Evolutionary conservation across 306 rosid genomes (phyloP).

Genomic region (Pachyrhizus erosus): DNA sequence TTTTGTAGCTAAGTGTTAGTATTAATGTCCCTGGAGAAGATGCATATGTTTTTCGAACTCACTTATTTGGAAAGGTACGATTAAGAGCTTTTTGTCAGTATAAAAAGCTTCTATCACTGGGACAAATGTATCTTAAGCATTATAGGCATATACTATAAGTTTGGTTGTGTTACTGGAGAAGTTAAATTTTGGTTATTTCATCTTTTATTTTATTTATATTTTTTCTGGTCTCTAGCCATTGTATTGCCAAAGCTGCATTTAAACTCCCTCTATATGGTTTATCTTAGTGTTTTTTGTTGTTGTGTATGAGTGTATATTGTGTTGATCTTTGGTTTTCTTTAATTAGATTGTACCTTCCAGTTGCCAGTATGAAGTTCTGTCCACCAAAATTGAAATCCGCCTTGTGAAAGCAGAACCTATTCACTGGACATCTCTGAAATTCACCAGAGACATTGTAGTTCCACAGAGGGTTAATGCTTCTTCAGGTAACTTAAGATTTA

Average conservation of each 20-base stretch:
- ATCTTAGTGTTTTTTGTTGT: background rate
- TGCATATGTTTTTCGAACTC: conserved; percentile 68
- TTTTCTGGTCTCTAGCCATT: background rate
- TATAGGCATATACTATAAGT: background rate
- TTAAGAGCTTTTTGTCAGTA: background rate
- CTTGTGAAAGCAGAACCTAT: conserved; percentile 74
- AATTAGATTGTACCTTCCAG: conserved; percentile 69
- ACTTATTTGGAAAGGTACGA: conserved; percentile 87
- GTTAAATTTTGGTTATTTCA: background rate
- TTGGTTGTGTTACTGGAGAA: background rate
- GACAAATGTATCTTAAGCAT: background rate
- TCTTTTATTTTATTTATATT: background rate
- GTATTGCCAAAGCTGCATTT: conserved; percentile 1
- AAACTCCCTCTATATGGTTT: background rate
- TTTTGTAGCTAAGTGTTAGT: conserved; percentile 71
- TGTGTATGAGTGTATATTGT: background rate
- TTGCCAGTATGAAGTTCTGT: conserved; percentile 62
- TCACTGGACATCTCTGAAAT: conserved; percentile 75
- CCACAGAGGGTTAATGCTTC: conserved; percentile 47
- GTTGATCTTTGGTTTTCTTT: conserved; percentile 39
- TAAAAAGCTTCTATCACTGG: background rate
- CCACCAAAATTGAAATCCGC: conserved; percentile 85
- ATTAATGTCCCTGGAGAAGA: conserved; percentile 74
- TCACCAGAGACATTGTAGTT: conserved; percentile 50
- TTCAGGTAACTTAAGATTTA: conserved; percentile 61